Conservation (phyloP, 805 yeast species). For the Peterozyma xylosa region DNA sequence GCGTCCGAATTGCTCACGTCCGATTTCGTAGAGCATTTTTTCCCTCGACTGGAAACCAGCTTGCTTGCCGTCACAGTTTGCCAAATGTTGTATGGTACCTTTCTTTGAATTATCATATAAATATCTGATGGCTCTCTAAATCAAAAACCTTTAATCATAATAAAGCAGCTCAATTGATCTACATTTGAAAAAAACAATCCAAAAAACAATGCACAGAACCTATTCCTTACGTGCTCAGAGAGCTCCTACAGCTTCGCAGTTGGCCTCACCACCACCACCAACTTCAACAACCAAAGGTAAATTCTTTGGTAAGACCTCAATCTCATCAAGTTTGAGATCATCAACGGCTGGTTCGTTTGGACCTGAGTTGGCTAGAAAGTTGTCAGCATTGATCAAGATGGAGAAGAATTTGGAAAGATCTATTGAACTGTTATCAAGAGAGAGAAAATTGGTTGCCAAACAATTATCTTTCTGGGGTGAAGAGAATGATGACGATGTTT, state of each 20-base stretch:
- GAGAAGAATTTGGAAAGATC: slow-evolving; percentile 79
- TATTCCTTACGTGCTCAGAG: slow-evolving; percentile 91
- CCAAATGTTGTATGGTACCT: no score
- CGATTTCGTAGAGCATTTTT: no score
- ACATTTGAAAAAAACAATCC: not conserved
- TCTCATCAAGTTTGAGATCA: slow-evolving; percentile 54
- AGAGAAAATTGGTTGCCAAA: slow-evolving; percentile 75
- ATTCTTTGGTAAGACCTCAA: slow-evolving; percentile 81
- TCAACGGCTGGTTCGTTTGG: slow-evolving; percentile 74
- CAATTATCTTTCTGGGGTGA: slow-evolving; percentile 85
- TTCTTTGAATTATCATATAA: no score
- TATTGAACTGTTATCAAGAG: slow-evolving; percentile 68
- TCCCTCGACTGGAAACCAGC: no score
- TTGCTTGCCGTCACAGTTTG: no score
- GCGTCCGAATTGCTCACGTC: no score
- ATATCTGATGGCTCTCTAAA: no score
- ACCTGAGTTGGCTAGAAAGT: slow-evolving; percentile 71
- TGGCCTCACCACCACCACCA: slow-evolving; percentile 93
- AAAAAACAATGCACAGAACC: slow-evolving; percentile 85
- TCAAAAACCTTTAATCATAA: no score
- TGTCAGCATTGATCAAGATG: slow-evolving; percentile 68
- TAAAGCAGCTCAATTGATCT: not conserved
- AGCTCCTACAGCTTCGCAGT: slow-evolving; percentile 96
- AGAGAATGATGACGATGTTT: slow-evolving; percentile 77
- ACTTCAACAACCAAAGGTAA: slow-evolving; percentile 80